Percentiles rank a stretch among this genome's conserved stretches.
phyloP scores from a whole-genome alignment of 371 early-diverging fungal genomes.

The Chytridium lagenaria region DNA sequence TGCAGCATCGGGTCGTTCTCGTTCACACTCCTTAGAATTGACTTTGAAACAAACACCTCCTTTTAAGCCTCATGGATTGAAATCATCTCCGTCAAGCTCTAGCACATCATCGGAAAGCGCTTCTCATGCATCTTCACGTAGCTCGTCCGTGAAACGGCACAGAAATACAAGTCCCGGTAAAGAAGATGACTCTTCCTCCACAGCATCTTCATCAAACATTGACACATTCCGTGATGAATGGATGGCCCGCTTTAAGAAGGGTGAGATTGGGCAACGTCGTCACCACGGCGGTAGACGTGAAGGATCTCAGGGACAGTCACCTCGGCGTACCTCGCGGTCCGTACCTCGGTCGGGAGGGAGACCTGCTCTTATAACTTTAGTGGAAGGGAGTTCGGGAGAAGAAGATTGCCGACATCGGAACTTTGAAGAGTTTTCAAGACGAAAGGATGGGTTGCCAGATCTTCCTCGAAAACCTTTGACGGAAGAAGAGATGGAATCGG shows the following conservation, averaged over 20 bases:
- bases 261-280: neutral
- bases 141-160: no score
- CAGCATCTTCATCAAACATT: neutral
- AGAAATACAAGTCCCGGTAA: no score
- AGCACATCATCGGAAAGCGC: neutral
- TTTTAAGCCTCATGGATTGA: no score
- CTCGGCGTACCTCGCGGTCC: no score
- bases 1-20: no score
- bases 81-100: no score
- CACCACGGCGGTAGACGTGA: neutral
- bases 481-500: neutral
- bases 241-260: neutral
- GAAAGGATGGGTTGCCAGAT: neutral
- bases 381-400: neutral
- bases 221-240: conserved; percentile 4
- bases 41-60: no score
- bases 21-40: no score
- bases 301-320: neutral
- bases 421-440: neutral
- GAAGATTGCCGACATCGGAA: neutral
- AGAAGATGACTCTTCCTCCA: no score
- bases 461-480: neutral
- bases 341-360: neutral
- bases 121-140: neutral
- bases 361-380: neutral